Conservation (phyloP, 2,329 filamentous ascomycete genomes). For the Aspergillus sp. region DNA sequence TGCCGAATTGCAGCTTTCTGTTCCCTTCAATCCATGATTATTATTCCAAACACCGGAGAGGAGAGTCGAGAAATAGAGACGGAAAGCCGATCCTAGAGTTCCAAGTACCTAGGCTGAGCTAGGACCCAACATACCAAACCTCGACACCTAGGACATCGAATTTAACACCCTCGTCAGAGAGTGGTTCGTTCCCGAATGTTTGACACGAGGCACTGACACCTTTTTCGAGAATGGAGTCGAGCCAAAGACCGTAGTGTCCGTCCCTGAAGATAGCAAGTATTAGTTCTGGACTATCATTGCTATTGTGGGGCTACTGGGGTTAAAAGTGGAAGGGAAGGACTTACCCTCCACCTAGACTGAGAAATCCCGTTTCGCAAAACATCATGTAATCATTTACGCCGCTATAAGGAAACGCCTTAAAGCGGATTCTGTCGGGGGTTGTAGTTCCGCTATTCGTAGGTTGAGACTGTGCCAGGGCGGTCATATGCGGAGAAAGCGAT, state of each 20-base stretch:
- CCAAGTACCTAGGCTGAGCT: background rate
- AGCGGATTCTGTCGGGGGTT: slow-evolving; percentile 75
- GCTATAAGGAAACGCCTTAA: slow-evolving; percentile 96
- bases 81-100: too few species aligned
- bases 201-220: slow-evolving; percentile 81
- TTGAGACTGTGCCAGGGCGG: slow-evolving; percentile 10
- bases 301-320: too few species aligned
- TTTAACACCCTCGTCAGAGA: slow-evolving; percentile 90
- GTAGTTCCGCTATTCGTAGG: slow-evolving; percentile 47
- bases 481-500: slow-evolving; percentile 21
- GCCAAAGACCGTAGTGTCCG: slow-evolving; percentile 89
- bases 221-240: slow-evolving; percentile 79
- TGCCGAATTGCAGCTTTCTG: background rate
- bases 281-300: background rate
- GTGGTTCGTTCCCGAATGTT: slow-evolving; percentile 91
- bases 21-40: background rate
- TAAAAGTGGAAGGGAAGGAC: slow-evolving; percentile 21
- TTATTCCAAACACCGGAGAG: background rate
- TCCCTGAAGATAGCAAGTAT: slow-evolving; percentile 47
- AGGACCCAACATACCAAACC: slow-evolving; percentile 79
- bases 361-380: slow-evolving; percentile 79
- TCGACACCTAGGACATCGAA: slow-evolving; percentile 91
- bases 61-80: background rate
- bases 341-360: slow-evolving; percentile 80
- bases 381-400: slow-evolving; percentile 97